Base-by-base conservation (phyloP, 495 filamentous ascomycete genomes). In the Talaromyces adpressus region DNA sequence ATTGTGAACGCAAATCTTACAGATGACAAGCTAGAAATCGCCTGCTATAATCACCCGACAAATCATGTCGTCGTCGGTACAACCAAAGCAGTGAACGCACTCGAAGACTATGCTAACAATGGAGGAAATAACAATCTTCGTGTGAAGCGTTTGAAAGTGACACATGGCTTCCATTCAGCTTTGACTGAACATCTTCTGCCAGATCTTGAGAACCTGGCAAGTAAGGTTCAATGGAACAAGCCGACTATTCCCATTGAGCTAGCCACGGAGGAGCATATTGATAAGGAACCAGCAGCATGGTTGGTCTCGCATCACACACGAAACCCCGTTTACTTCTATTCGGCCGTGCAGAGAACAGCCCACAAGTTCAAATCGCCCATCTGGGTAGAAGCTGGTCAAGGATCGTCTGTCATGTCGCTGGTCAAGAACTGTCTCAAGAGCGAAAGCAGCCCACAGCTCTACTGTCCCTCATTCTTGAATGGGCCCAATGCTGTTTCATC, bases 31-130 rank as follows among this genome's bases (percentile, higher is more conserved):
- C 34, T 70, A 5, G 71, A 49, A 6, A 79, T 85, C 64, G 81
- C 82, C 1, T 84, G 82, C 65, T 81, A 73, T 63, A 85, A 84
- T 62, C 77, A 77, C 0, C 75, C 77, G 5, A 69, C 66, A 14
- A 81, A 72, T 62, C 77, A 79, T 54, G 79, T 77, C 9, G 20
- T 81, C 1, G 75, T 73, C 4, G 77, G 79, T 3, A 68, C 73
- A 34, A 68, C 58, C 22, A 57, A 62, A 4, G 72, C 73, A 1
- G 75, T 79, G n/a, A 64, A 73, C 14, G 61, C 63, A 6, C 54
- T 77, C 2, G 66, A 69, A 25, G 54, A 61, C 2, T 56, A 25
- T 0, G 20, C 59, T 18, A 32, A 60, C 23, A 22, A 56, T 8
- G 59, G 25, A 62, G 12, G 32, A 36, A 34, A 64, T 4, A 36